Percentiles rank a stretch among this genome's conserved stretches.
phyloP scores from a whole-genome alignment of 2,329 filamentous ascomycete genomes.

The Hyphodiscus sp. region DNA sequence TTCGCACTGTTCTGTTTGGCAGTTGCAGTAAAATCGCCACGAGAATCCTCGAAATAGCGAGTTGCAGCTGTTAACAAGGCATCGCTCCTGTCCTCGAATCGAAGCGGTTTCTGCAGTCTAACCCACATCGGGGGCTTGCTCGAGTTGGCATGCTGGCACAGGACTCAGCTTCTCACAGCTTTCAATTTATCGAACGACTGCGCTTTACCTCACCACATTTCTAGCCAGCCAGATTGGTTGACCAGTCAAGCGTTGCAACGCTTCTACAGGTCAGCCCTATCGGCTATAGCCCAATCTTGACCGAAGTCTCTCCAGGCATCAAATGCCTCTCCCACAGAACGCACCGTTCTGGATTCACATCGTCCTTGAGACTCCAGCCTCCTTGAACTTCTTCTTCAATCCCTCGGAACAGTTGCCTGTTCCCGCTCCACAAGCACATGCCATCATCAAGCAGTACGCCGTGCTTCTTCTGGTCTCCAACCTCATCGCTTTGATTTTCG shows the following conservation, averaged over 20 bases:
- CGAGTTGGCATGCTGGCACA: neutral
- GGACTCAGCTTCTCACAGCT: neutral
- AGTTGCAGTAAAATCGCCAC: no score
- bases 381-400: slow-evolving; percentile 31
- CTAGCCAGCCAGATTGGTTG: no score
- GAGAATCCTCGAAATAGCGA: no score
- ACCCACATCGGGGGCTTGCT: neutral
- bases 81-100: neutral
- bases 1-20: no score
- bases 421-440: slow-evolving; percentile 30
- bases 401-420: slow-evolving; percentile 28
- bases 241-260: no score
- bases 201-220: no score
- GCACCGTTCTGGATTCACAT: slow-evolving; percentile 29
- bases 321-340: slow-evolving; percentile 1
- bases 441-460: slow-evolving; percentile 34
- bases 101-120: neutral
- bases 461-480: slow-evolving; percentile 30
- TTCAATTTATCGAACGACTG: neutral
- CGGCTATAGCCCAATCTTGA: neutral
- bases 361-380: slow-evolving; percentile 32
- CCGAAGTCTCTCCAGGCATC: neutral
- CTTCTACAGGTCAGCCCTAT: neutral
- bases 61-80: no score
- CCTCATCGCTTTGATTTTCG: slow-evolving; percentile 31